Conservation (phyloP, 2,329 filamentous ascomycete genomes). For the Neofusicoccum sp. region DNA sequence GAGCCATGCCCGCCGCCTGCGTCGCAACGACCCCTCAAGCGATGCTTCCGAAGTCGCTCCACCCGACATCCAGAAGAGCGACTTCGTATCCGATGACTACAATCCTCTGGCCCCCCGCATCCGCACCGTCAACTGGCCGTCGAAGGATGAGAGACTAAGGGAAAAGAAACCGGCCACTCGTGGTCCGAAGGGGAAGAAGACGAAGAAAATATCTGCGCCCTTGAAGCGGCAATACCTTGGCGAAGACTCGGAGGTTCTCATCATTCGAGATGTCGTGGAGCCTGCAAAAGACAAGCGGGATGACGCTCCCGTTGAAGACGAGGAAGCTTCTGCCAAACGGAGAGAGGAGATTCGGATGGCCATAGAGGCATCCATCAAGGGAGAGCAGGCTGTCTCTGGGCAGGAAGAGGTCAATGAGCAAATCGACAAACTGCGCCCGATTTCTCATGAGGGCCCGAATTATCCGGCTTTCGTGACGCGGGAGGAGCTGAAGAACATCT, state of each 20-base stretch:
- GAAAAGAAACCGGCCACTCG: slow-evolving; percentile 19
- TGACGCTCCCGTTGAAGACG: background rate
- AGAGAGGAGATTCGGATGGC: slow-evolving; percentile 22
- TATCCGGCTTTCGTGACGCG: slow-evolving; percentile 30
- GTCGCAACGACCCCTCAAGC: slow-evolving; percentile 25
- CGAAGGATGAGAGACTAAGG: no score
- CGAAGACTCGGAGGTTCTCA: slow-evolving; percentile 38
- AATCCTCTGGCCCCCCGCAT: background rate
- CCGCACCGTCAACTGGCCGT: background rate
- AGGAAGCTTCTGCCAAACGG: slow-evolving; percentile 18
- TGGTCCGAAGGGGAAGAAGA: slow-evolving; percentile 26
- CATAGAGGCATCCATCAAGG: slow-evolving; percentile 27
- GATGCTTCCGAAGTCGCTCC: slow-evolving; percentile 22
- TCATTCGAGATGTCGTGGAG: slow-evolving; percentile 34
- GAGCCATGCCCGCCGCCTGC: slow-evolving; percentile 20
- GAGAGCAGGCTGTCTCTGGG: slow-evolving; percentile 28
- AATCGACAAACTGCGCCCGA: slow-evolving; percentile 35
- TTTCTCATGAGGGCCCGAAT: slow-evolving; percentile 24
- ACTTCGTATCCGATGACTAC: background rate
- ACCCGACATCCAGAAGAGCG: background rate
- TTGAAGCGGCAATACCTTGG: slow-evolving; percentile 36
- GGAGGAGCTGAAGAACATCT: slow-evolving; percentile 31
- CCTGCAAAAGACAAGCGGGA: slow-evolving; percentile 5
- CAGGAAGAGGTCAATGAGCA: slow-evolving; percentile 36
- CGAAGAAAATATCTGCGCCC: slow-evolving; percentile 33